phyloP scores from a whole-genome alignment of 371 early-diverging fungal genomes.

The Mucor circinelloides region DNA sequence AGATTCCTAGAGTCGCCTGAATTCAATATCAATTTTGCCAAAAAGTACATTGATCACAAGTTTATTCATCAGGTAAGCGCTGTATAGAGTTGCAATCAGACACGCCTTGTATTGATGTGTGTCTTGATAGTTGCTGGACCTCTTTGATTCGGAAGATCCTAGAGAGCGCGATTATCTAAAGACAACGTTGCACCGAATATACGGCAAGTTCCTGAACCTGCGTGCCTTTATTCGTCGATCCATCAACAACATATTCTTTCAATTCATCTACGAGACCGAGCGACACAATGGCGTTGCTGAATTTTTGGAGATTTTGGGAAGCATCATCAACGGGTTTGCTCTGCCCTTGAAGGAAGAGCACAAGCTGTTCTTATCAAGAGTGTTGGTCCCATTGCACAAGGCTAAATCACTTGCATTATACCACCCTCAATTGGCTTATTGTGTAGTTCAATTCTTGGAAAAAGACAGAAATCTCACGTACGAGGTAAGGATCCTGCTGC shows the following conservation, averaged over 20 bases:
- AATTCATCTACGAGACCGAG: constrained; percentile 94
- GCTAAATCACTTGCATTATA: constrained; percentile 87
- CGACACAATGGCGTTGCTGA: constrained; percentile 96
- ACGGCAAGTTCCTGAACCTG: constrained; percentile 94
- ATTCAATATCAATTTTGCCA: constrained; percentile 92
- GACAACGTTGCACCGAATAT: constrained; percentile 94
- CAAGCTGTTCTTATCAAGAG: constrained; percentile 86
- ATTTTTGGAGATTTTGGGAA: constrained; percentile 93
- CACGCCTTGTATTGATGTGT: background rate
- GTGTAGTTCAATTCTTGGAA: constrained; percentile 95
- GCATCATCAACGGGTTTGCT: constrained; percentile 97
- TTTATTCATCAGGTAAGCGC: constrained; percentile 80
- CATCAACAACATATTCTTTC: constrained; percentile 95
- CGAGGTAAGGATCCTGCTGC: constrained; percentile 53
- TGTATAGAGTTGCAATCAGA: background rate
- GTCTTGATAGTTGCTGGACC: constrained; percentile 71
- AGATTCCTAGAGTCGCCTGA: constrained; percentile 93
- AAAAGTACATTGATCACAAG: constrained; percentile 90
- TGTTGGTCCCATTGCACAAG: constrained; percentile 92
- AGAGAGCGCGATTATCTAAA: constrained; percentile 95
- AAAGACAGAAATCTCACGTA: constrained; percentile 89
- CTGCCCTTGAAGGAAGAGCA: constrained; percentile 96
- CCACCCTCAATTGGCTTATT: constrained; percentile 94
- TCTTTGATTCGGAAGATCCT: constrained; percentile 96
- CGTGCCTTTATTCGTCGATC: constrained; percentile 94